Percentiles rank a stretch among this genome's conserved stretches.
Conservation (phyloP, 2,329 filamentous ascomycete species). For the Elsinoe batatas region DNA sequence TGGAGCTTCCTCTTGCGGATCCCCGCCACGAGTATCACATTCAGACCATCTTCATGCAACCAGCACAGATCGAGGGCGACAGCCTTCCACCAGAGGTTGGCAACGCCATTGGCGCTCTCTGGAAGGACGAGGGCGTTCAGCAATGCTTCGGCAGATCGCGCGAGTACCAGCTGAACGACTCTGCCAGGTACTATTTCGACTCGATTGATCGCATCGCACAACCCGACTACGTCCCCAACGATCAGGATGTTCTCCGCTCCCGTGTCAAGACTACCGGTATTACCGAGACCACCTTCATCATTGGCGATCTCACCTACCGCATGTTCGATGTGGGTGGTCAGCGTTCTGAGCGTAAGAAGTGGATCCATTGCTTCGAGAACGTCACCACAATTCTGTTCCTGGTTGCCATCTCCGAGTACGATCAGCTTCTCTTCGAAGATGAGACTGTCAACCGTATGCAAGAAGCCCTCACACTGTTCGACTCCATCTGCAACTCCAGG, state of each 20-base stretch:
- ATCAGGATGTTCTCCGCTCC: constrained; percentile 89
- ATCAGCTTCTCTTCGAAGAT: constrained; percentile 92
- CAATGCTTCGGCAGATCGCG: constrained; percentile 91
- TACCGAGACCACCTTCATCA: constrained; percentile 86
- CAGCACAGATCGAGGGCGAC: constrained; percentile 90
- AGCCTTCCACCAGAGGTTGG: constrained; percentile 90
- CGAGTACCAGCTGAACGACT: constrained; percentile 95
- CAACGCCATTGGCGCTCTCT: constrained; percentile 81
- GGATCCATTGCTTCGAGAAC: constrained; percentile 94
- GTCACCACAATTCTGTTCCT: constrained; percentile 88
- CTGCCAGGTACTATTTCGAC: constrained; percentile 96
- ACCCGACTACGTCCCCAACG: constrained; percentile 82
- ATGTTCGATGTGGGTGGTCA: constrained; percentile 96
- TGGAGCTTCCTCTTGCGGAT: constrained; percentile 76
- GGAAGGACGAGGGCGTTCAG: constrained; percentile 87
- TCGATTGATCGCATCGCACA: constrained; percentile 84
- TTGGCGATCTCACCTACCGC: constrained; percentile 84
- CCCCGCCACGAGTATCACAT: constrained; percentile 93
- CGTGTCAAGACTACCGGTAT: constrained; percentile 89
- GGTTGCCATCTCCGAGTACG: constrained; percentile 90
- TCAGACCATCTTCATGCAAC: constrained; percentile 98
- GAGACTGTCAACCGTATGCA: constrained; percentile 67
- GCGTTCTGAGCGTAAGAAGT: constrained; percentile 89
- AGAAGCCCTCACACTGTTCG: constrained; percentile 45
- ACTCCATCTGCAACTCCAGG: constrained; percentile 43